Evolutionary conservation across 208 protist species (phyloP), one percentile per base, ranked within the genome.

Genomic region (Wallacemonas sp.): DNA sequence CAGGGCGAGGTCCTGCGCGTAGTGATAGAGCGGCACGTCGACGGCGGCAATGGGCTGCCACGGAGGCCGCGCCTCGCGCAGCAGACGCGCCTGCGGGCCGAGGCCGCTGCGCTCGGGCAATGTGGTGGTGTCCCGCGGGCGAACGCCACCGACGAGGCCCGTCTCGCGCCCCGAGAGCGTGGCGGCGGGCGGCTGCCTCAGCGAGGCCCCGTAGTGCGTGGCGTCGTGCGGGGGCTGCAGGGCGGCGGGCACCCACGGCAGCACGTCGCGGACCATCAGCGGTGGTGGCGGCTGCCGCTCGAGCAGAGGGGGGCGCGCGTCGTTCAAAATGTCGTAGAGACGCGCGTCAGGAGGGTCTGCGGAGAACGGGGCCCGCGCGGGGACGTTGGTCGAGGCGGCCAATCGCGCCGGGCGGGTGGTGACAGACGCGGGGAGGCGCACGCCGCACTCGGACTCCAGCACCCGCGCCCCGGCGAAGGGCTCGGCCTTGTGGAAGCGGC

Each of bases 11-110:
- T 91, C 85, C 4, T 64, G 77, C 2, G 73, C 61, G 72, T 91
- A 82, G 44, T 88, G 79, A 36, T 86, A 61, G 22, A 88, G 63
- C 1, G 72, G 77, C 22, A 82, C 66, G 49, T 91, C 85, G 3
- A 79, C 76, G 7, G 73, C 75, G 10, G 85, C 70, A 61, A 91
- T 70, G 42, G 59, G 54, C 63, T 88, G 81, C 85, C 85, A 91
- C n/a, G 66, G 64, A 12, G 84, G 77, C 20, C 72, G 75, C 12
- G n/a, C 36, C 45, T 46, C 23, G 7, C 49, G 66, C 61, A 45
- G 49, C 57, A 44, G 8, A 23, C 31, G 50, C 26, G 29, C 26
- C 8, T 18, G 38, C 32, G 61, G 44, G n/a, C n/a, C n/a, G n/a
- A n/a, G n/a, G n/a, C n/a, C n/a, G n/a, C n/a, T n/a, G n/a, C n/a